Base-by-base conservation (phyloP, 2,329 filamentous ascomycete species). In the Ustilaginoidea virens region DNA sequence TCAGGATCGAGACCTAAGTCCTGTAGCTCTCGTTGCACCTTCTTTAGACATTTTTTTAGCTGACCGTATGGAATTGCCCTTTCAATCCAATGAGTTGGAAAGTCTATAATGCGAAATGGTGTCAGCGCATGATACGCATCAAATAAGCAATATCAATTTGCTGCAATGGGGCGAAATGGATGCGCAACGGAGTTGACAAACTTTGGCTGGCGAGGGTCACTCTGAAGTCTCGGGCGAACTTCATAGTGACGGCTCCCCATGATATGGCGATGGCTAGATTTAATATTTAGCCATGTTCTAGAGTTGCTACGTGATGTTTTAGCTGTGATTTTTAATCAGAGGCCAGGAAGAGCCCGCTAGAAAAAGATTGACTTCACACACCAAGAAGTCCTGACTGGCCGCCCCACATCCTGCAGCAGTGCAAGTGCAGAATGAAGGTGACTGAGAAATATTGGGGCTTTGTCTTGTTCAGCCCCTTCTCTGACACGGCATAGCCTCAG, bases 31-130 rank as follows among this genome's bases (percentile, higher is more conserved):
- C 60, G 56, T 38, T 76, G 70, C 28, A 92, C 75, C 46, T 75
- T 76, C 47, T 86, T 87, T 47, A 92, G 76, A 53, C 80, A 81
- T 58, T 92, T 92, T 55, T 92, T 92, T 32, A 92, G 67, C 51
- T 83, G 71, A 25, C 76, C 69, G 49, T 92, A 92, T 3, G 80
- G 81, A 36, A 92, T 80, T 27, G 83, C 82, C 17, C 73, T 74
- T 25, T 77, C 65, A 27, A 85, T 57, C 70, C 69, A 75, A 46
- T 76, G 72, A 28, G 68, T 56, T 6, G 83, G 83, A 47, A 83
- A 92, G 38, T 69, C 77, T 62, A 29, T 12, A 23, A 21, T 14
- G 8, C 15, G 22, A 27, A 24, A 15, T 8, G n/a, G 16, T 13
- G 21, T 32, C 17, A 33, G 25, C 21, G 11, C 13, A 10, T 21